Base-by-base conservation (phyloP, 1,284 basidiomycete species). In the Pseudozyma sp. region DNA sequence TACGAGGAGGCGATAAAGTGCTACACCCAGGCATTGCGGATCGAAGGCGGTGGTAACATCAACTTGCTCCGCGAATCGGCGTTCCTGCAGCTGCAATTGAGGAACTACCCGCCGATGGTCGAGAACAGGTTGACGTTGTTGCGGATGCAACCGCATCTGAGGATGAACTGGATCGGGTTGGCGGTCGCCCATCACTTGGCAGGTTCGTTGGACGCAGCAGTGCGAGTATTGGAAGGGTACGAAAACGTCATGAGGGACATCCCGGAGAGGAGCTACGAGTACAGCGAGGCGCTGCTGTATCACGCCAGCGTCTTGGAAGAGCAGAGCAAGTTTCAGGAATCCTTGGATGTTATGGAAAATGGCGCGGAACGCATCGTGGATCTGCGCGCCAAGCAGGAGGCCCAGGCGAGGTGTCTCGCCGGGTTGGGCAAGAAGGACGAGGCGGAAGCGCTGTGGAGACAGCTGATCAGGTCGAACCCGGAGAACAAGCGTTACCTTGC, bases 41-140 rank as follows among this genome's bases (percentile, higher is more conserved):
- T 93, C 80, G 96, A 98, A 87, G 92, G 92, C 85, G 75, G 81
- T 11, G 94, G 96, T 81, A 98, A 98, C 84, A 86, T 96, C 79
- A 97, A 96, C 84, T 90, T 99, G 64, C 86, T 99, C 24, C 90
- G 94, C 53, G 97, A 99, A 84, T 90, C 94, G 0, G 93, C 94
- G 5, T 90, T 93, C 55, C 88, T 99, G 34, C 92, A 95, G 80
- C 91, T 94, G 0, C 94, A 98, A 80, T 89, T 95, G n/a, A 90
- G 97, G 42, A 87, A 92, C 56, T 97, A 90, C 84, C 90, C 92
- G 47, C 87, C 87, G 4, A 89, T 97, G 37, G 89, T 95, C 44
- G 92, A 95, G 62, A 92, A 92, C 1, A 90, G 97, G 7, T 89
- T 93, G 78, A 90, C 90, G 16, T 89, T 97, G 62, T 88, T 98